Percentiles rank a stretch among this genome's conserved stretches.
phyloP scores from a whole-genome alignment of 2,329 filamentous ascomycete genomes.

The Thielaviopsis musarum region DNA sequence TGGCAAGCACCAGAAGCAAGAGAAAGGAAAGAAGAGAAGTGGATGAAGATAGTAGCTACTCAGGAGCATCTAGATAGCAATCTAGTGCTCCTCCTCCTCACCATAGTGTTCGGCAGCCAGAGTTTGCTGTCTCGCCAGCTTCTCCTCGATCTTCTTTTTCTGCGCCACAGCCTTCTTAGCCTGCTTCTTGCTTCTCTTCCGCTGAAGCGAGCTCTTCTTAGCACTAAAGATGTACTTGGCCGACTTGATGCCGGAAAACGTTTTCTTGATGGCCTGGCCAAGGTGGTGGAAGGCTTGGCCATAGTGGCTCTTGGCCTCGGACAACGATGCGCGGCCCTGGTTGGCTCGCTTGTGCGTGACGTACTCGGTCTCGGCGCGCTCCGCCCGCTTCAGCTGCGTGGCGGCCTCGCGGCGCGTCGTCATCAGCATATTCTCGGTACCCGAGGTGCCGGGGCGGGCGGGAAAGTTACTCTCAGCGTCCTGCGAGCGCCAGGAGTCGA shows the following conservation, averaged over 20 bases:
- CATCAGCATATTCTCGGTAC: constrained; percentile 26
- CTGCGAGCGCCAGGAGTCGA: background rate
- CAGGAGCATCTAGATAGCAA: background rate
- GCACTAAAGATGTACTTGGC: constrained; percentile 23
- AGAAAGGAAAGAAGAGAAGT: background rate
- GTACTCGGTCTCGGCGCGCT: constrained; percentile 25
- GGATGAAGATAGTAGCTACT: background rate
- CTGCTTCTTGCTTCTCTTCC: constrained; percentile 18
- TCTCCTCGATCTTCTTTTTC: constrained; percentile 22
- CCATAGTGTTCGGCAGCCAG: constrained; percentile 8
- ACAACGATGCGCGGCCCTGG: constrained; percentile 22
- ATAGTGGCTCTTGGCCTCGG: constrained; percentile 25
- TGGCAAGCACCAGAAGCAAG: background rate
- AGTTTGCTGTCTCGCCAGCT: constrained; percentile 15
- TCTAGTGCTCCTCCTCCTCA: background rate
- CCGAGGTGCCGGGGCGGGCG: constrained; percentile 24
- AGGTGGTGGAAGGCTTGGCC: constrained; percentile 22
- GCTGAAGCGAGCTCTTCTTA: constrained; percentile 20
- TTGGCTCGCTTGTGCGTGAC: constrained; percentile 24
- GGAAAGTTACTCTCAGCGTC: background rate
- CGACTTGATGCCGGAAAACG: constrained; percentile 19
- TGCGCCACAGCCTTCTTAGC: constrained; percentile 19
- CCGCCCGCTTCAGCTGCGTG: constrained; percentile 22
- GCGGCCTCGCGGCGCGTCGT: constrained; percentile 23
- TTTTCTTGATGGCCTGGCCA: constrained; percentile 19